Evolutionary conservation across 2,329 filamentous ascomycete genomes (phyloP), one percentile per base, ranked within the genome.

Genomic region (Plenodomus lindquistii): DNA sequence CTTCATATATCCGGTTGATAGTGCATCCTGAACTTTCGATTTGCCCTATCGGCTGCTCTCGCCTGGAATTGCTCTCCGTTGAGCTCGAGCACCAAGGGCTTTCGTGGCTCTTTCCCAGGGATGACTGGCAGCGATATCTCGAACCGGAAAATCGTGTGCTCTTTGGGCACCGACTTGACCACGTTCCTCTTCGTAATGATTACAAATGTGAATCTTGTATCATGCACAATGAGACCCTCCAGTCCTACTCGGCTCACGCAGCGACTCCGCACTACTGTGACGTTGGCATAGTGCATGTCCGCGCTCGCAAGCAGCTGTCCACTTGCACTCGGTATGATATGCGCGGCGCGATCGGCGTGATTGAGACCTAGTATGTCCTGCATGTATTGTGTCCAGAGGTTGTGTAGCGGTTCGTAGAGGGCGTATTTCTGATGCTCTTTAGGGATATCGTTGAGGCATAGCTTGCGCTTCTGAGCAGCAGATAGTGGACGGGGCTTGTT

Each of bases 1-100:
- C 17, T 35, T 88, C 77, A 96, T 13, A 96, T 71, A 56, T 89
- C 85, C 40, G 85, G 81, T 54, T 91, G 78, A 63, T 89, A 91
- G 68, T 93, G 91, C 67, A 84, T 80, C 74, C 94, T 96, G 74
- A 96, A 96, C 75, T 96, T 97, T 75, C 85, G 91, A 63, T 88
- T 96, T 40, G 91, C 90, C 18, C 94, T 79, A 69, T 97, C 93
- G 15, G 88, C 85, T 2, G 93, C 86, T 10, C 91, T 81, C 57
- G 86, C 84, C 78, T 91, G 85, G 65, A 97, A 92, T 67, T 95
- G 90, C 61, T 91, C 88, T 2, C 94, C 94, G 55, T 93, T 82
- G 1, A 97, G 77, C 70, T 97, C 93, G 62, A 97, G 94, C 0
- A 86, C 80, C 63, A 97, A 78, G 16, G 76, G 75, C 52, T 75